These are phyloP conservation scores for Colletotrichum cordylinicola DNA, from an alignment of 2,329 filamentous ascomycete species.

Conservation along the genomic window DNA sequence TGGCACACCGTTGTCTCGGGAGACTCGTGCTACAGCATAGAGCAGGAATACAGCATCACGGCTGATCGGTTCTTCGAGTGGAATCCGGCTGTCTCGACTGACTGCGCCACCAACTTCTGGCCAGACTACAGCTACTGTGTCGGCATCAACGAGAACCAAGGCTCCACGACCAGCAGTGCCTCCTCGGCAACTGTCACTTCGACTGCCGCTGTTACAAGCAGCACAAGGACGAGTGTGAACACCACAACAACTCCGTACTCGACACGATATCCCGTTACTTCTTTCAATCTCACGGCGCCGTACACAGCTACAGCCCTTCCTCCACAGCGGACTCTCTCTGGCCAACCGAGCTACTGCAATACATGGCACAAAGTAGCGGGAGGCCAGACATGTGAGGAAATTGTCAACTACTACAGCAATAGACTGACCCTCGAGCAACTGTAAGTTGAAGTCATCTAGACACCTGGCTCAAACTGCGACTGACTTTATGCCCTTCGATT, in stretches of 20 bases:
- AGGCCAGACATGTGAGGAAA: neutral
- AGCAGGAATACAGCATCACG: neutral
- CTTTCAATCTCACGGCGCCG: neutral
- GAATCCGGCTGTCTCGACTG: neutral
- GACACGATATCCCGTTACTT: constrained; percentile 2
- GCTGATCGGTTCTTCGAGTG: neutral
- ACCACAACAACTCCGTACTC: neutral
- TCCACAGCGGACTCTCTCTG: neutral
- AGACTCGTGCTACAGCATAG: neutral
- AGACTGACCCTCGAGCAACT: neutral
- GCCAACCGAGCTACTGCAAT: neutral
- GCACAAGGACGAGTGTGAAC: constrained; percentile 3
- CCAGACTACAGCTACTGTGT: constrained; percentile 31
- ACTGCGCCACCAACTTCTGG: constrained; percentile 30
- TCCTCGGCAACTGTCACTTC: neutral
- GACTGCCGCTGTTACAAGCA: neutral
- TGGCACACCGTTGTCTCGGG: neutral
- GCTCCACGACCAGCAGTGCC: neutral
- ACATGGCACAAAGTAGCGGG: neutral
- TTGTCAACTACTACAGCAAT: neutral
- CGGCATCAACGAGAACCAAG: constrained; percentile 9
- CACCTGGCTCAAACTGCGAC: neutral
- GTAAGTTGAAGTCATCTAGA: neutral
- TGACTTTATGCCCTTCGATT: neutral
- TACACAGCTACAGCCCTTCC: neutral